Evolutionary conservation across 305 asterid species (phyloP).

Genomic region (Solanum hybrid): DNA sequence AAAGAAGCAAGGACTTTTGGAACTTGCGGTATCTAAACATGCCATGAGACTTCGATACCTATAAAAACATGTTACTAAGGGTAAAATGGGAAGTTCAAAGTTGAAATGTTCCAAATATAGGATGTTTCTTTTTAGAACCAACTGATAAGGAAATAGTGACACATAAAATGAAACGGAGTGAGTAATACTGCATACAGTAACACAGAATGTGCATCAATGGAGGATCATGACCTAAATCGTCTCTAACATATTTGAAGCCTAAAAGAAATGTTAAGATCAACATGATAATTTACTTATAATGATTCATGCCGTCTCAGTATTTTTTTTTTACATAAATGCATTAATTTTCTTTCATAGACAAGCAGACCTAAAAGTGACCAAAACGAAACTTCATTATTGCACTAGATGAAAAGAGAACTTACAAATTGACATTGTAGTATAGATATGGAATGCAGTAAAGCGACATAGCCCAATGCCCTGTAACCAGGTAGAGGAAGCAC

Average conservation of each 20-base stretch:
- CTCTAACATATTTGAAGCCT: not conserved
- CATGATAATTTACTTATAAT: not conserved
- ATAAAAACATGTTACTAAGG: not conserved
- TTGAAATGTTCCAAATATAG: not conserved
- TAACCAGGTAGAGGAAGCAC: slow-evolving; percentile 55
- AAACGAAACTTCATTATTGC: not conserved
- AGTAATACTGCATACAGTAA: not conserved
- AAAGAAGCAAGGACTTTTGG: not conserved
- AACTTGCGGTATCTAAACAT: not conserved
- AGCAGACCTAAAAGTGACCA: not conserved
- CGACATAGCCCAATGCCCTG: slow-evolving; percentile 83
- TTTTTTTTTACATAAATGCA: not conserved
- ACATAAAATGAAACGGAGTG: not conserved
- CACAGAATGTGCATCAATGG: not conserved
- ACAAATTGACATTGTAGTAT: slow-evolving; percentile 68
- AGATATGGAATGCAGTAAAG: slow-evolving; percentile 59
- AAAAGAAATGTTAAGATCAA: not conserved
- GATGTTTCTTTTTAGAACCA: not conserved
- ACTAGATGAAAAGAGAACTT: slow-evolving; percentile 24
- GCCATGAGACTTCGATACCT: not conserved
- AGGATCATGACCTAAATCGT: not conserved
- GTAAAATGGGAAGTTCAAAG: not conserved
- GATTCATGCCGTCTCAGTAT: not conserved
- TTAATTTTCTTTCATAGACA: not conserved
- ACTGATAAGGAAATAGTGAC: not conserved